Evolutionary conservation across 2,329 filamentous ascomycete species (phyloP), one percentile per base, ranked within the genome.

Genomic region (Penicillium fuscoglaucum): DNA sequence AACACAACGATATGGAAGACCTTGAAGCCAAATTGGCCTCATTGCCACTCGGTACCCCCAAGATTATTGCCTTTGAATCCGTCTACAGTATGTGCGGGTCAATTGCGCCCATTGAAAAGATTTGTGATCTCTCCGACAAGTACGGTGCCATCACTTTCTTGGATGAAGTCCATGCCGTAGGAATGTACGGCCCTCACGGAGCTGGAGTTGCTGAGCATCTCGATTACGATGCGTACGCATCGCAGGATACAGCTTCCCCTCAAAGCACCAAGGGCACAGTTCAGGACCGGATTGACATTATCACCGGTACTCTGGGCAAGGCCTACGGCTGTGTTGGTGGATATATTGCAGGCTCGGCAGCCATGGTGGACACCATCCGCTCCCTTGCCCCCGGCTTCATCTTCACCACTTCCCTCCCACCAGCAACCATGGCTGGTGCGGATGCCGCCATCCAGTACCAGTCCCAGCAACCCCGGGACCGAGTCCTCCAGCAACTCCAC

Each of bases 51-150:
- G 84, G 95, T 60, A 85, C 90, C 37, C 95, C 95, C 58, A 99
- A 99, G 82, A 96, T 99, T 66, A 99, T 99, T 65, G 95, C 95
- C 2, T 99, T 98, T 65, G 95, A 99, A 79, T 96, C 92, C 31
- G 95, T 99, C 4, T 99, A 99, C 80, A 96, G 92, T 81, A 99
- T 99, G 95, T 99, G 95, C 73, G 95, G 95, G 62, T 96, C 92
- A 17, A 91, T 99, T 73, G 95, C 92, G 0, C 95, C 95, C 0
- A 99, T 99, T 67, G 91, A 93, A 78, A 89, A 89, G 72, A 98
- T 99, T 62, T 98, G 93, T 75, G 92, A 99, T 73, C 81, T 99
- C 54, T 93, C 95, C 10, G 93, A 98, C 63, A 97, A 96, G 81
- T 99, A 99, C 74, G 95, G 95, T 59, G 95, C 95, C 40, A 87